phyloP scores from a whole-genome alignment of 108 stramenopile species.

The Discostella stelligeroides region DNA sequence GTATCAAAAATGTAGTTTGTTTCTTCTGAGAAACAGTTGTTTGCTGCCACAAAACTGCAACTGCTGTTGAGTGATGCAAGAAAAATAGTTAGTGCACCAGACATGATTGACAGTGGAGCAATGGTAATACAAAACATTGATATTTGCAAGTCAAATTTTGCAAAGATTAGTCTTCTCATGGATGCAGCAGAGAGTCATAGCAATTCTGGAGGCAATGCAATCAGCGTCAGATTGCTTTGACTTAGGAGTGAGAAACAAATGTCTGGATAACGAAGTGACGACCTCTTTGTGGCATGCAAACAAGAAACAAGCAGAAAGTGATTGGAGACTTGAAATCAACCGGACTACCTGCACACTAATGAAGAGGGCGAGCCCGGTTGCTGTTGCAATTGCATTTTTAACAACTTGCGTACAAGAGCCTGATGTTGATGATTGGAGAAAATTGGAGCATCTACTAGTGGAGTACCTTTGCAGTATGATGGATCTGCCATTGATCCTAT shows the following conservation, averaged over 20 bases:
- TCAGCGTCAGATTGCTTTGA: background rate
- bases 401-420: too few relatives aligned
- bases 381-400: too few relatives aligned
- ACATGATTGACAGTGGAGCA: background rate
- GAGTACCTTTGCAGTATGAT: too few relatives aligned
- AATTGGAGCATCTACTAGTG: too few relatives aligned
- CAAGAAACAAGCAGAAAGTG: constrained; percentile 1
- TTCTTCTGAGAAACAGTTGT: constrained; percentile 5
- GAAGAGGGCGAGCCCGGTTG: too few relatives aligned
- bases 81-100: background rate
- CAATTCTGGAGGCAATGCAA: background rate
- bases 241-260: background rate
- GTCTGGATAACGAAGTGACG: background rate
- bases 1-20: constrained; percentile 8
- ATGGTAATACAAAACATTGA: too few relatives aligned
- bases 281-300: background rate
- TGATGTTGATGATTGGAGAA: too few relatives aligned
- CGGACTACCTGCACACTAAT: background rate
- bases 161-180: background rate
- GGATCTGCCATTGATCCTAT: too few relatives aligned
- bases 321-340: background rate
- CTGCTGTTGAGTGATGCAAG: too few relatives aligned
- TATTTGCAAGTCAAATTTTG: background rate
- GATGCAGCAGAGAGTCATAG: background rate
- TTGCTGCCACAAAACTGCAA: background rate